A percentile compares a stretch with the other conserved stretches of the same genome.
These are phyloP conservation scores for Lactifluus echinatus DNA, from an alignment of 768 basidiomycete species.

Conservation along the genomic window DNA sequence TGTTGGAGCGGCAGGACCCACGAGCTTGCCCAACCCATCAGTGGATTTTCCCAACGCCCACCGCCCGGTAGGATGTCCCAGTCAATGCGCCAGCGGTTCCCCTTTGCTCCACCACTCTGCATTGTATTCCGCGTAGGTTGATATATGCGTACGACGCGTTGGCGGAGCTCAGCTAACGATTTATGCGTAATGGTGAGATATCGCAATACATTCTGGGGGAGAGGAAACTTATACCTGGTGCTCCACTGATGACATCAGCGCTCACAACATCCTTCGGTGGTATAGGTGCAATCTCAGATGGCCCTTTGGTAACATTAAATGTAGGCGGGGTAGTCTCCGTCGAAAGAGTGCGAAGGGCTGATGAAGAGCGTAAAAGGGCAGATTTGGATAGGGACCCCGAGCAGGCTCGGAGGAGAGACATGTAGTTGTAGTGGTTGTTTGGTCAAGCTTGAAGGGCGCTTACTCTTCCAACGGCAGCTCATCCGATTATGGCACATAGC, in stretches of 20 bases:
- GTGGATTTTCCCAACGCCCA: constrained; percentile 94
- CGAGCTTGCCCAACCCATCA: constrained; percentile 98
- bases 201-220: neutral
- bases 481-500: neutral
- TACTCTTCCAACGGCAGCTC: neutral
- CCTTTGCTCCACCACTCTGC: constrained; percentile 85
- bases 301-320: constrained; percentile 26
- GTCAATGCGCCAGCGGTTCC: constrained; percentile 87
- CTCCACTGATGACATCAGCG: constrained; percentile 80
- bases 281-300: constrained; percentile 36
- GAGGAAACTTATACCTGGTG: constrained; percentile 52
- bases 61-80: constrained; percentile 86
- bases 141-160: constrained; percentile 86
- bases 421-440: neutral
- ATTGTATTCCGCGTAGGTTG: constrained; percentile 91
- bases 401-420: constrained; percentile 49
- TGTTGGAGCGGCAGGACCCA: constrained; percentile 34
- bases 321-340: constrained; percentile 22
- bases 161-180: constrained; percentile 63
- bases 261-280: constrained; percentile 51
- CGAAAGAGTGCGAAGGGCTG: constrained; percentile 19
- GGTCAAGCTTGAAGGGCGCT: neutral
- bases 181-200: neutral
- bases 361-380: constrained; percentile 17
- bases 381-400: constrained; percentile 24